These are phyloP conservation scores for Priceomyces medius DNA, from an alignment of 805 yeast genomes.

Conservation along the genomic window DNA sequence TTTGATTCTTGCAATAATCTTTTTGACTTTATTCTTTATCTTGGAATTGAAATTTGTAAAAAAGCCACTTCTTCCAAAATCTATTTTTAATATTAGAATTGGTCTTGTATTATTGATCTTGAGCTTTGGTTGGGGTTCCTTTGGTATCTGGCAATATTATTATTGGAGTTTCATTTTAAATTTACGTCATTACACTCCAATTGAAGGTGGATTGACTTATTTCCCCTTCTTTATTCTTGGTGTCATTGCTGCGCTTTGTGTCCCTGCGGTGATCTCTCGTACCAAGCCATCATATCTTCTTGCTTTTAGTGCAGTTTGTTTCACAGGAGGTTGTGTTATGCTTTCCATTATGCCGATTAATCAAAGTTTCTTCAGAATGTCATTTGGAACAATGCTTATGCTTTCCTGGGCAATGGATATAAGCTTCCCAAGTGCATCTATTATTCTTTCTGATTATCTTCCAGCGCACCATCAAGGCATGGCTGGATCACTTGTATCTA, in stretches of 20 bases:
- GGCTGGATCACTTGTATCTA: constrained; percentile 72
- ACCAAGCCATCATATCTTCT: constrained; percentile 52
- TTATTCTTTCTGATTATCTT: constrained; percentile 56
- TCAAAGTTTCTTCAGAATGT: constrained; percentile 59
- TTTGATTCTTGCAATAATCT: constrained; percentile 50
- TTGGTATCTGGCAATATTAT: constrained; percentile 73
- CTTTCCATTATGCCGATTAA: constrained; percentile 55
- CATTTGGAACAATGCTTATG: constrained; percentile 55
- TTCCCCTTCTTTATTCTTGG: constrained; percentile 55
- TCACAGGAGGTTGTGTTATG: constrained; percentile 53
- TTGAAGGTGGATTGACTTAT: constrained; percentile 38
- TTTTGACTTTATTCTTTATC: constrained; percentile 41
- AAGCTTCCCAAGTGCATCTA: constrained; percentile 72
- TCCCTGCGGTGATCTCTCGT: constrained; percentile 47
- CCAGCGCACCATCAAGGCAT: constrained; percentile 71
- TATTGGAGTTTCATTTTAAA: constrained; percentile 52
- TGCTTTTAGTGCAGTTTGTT: constrained; percentile 50
- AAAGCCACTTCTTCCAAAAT: constrained; percentile 55
- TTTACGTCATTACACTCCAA: constrained; percentile 45
- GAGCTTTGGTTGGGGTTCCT: constrained; percentile 73
- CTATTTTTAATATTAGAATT: constrained; percentile 44
- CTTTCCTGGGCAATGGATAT: constrained; percentile 75
- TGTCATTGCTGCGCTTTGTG: constrained; percentile 50
- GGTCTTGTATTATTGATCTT: constrained; percentile 50
- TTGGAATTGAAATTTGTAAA: constrained; percentile 46